phyloP scores from a whole-genome alignment of 441 rosid species.

The Pelargonium cotyledonis region DNA sequence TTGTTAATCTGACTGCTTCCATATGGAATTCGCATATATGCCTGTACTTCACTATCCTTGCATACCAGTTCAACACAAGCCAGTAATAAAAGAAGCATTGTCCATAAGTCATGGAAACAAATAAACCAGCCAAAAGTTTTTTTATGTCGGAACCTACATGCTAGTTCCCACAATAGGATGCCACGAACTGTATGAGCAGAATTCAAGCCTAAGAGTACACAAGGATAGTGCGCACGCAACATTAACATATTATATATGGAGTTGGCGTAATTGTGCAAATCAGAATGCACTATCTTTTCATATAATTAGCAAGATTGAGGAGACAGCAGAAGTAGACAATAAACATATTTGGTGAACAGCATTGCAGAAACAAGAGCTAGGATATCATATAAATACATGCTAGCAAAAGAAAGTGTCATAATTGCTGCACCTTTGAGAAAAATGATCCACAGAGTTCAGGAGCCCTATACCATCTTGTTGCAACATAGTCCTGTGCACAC shows the following conservation, averaged over 20 bases:
- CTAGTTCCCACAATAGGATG: background rate
- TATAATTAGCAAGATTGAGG: background rate
- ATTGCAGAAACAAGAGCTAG: background rate
- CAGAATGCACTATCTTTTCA: background rate
- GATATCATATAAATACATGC: background rate
- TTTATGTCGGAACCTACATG: too few species aligned
- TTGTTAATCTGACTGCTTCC: too few species aligned
- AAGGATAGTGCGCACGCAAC: background rate
- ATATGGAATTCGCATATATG: too few species aligned
- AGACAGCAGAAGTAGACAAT: background rate
- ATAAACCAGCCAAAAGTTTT: too few species aligned
- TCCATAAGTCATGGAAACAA: too few species aligned
- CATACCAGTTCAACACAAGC: too few species aligned
- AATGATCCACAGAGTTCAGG: slow-evolving; percentile 99
- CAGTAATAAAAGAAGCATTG: too few species aligned
- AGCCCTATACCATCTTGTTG: slow-evolving; percentile 99
- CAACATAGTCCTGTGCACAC: slow-evolving; percentile 79
- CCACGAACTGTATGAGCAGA: background rate
- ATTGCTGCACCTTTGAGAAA: slow-evolving; percentile 69
- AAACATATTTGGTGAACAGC: background rate
- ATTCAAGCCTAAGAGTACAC: background rate
- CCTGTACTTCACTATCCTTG: too few species aligned
- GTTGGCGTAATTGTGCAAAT: background rate
- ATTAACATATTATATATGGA: background rate
- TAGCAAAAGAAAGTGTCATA: background rate